phyloP scores from a whole-genome alignment of 1,284 basidiomycete genomes.

The Apiotrichum sp. region DNA sequence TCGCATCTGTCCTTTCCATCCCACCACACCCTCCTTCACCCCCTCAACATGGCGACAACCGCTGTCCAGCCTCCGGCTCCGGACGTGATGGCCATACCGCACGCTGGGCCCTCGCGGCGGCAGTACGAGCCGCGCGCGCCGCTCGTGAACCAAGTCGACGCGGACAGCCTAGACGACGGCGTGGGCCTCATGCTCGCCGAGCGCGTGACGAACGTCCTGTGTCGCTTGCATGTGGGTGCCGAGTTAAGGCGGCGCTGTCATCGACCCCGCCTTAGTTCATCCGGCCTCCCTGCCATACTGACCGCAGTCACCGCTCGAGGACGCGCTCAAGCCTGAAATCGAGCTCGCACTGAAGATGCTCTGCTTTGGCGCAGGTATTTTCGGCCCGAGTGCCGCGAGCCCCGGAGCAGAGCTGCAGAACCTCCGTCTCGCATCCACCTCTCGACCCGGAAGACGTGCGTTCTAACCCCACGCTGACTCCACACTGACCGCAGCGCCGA shows the following conservation, averaged over 20 bases:
- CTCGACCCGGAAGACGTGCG: conserved; percentile 6
- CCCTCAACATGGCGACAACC: no score
- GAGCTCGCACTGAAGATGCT: conserved; percentile 66
- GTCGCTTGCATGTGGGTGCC: conserved; percentile 58
- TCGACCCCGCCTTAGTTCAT: background rate
- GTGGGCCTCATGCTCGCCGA: conserved; percentile 75
- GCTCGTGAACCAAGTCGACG: conserved; percentile 87
- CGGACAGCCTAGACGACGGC: conserved; percentile 85
- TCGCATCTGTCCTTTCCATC: no score
- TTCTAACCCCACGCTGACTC: conserved; percentile 50
- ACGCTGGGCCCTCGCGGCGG: conserved; percentile 1
- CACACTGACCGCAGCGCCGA: conserved; percentile 25
- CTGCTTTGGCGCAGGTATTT: conserved; percentile 81
- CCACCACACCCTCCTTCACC: no score
- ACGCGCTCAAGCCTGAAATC: conserved; percentile 69
- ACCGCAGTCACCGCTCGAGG: conserved; percentile 56
- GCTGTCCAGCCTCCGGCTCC: no score
- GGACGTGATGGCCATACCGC: background rate
- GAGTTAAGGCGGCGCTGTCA: background rate
- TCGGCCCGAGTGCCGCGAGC: conserved; percentile 65
- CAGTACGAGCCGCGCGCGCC: conserved; percentile 49
- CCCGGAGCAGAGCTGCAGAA: conserved; percentile 92
- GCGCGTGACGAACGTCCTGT: conserved; percentile 71
- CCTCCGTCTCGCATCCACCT: conserved; percentile 49
- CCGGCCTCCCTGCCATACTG: background rate